Evolutionary conservation across 2,329 filamentous ascomycete genomes (phyloP), one percentile per base, ranked within the genome.

Genomic region (Alternaria sp.): DNA sequence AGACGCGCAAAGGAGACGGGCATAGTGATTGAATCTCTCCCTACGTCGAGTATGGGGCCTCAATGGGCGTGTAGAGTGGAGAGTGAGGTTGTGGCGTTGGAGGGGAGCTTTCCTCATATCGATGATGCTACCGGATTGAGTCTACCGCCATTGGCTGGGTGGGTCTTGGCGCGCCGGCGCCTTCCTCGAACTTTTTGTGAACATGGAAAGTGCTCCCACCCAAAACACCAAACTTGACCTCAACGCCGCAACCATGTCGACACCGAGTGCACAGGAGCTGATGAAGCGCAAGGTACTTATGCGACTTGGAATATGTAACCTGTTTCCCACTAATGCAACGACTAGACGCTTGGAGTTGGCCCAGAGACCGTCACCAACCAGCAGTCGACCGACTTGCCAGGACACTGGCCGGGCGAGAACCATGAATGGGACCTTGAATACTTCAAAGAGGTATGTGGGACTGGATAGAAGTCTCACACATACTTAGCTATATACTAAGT

Each of bases 361-460:
- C 83, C 88, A 68, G 95, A 99, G 80, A 97, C 92, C 23, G 90
- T 99, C 72, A 91, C 90, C 68, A 88, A 98, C 81, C 90, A 94
- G 70, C 86, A 89, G 62, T 95, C 93, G 45, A 96, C 89, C 71
- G 94, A 98, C 76, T 97, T 94, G 77, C 96, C 96, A 14, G 90
- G 90, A 66, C 92, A 97, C 78, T 95, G 89, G 82, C 90, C 92
- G 3, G 91, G 91, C 69, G 95, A 98, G 81, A 90, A 96, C 79
- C 85, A 92, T 73, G 84, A 86, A 50, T 97, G 93, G 89, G 85
- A 90, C 60, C 81, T 93, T 51, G 84, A 90, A 2, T 83, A 86
- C 61, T 97, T 97, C 80, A 84, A 82, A 63, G 73, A 84, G 52
- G 85, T 85, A 79, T 55, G 74, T 13, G 42, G 29, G 21, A 29